phyloP scores from a whole-genome alignment of 768 basidiomycete species.

The Mycena indigotica region DNA sequence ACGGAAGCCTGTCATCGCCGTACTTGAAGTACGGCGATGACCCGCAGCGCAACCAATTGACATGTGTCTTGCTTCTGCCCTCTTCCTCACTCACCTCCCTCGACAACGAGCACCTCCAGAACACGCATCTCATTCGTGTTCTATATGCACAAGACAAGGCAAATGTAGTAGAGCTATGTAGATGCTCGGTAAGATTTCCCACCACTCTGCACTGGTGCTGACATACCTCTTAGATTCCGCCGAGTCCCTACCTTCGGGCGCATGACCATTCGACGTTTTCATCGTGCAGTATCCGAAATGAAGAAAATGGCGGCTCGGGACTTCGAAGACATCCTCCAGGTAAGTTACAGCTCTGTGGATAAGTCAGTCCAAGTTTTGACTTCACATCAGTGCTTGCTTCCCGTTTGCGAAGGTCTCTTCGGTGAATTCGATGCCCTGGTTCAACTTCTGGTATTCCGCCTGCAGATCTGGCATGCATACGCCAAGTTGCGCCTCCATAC shows the following conservation, averaged over 20 bases:
- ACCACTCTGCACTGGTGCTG: too few relatives aligned
- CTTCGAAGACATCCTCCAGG: slow-evolving; percentile 36
- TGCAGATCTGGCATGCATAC: slow-evolving; percentile 20
- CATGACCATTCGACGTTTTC: slow-evolving; percentile 35
- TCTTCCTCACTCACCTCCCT: too few relatives aligned
- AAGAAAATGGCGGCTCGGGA: slow-evolving; percentile 34
- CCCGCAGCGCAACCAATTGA: too few relatives aligned
- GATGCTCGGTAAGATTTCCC: neutral
- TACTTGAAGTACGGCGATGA: too few relatives aligned
- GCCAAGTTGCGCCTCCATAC: neutral
- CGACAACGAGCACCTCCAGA: too few relatives aligned
- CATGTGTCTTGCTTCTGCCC: too few relatives aligned
- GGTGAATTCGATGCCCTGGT: slow-evolving; percentile 1
- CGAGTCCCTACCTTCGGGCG: too few relatives aligned
- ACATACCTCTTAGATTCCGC: too few relatives aligned
- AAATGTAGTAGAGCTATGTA: slow-evolving; percentile 7
- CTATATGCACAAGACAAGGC: slow-evolving; percentile 14
- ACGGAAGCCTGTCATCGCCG: too few relatives aligned
- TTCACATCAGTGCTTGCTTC: slow-evolving; percentile 34
- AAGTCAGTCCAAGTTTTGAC: neutral
- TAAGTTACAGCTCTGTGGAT: too few relatives aligned
- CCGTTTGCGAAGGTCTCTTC: slow-evolving; percentile 37
- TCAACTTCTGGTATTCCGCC: slow-evolving; percentile 12
- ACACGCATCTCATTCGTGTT: slow-evolving; percentile 29
- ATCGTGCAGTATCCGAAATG: slow-evolving; percentile 30